phyloP scores from a whole-genome alignment of 352 stramenopile species.

The Globisporangium cylindrosporum region DNA sequence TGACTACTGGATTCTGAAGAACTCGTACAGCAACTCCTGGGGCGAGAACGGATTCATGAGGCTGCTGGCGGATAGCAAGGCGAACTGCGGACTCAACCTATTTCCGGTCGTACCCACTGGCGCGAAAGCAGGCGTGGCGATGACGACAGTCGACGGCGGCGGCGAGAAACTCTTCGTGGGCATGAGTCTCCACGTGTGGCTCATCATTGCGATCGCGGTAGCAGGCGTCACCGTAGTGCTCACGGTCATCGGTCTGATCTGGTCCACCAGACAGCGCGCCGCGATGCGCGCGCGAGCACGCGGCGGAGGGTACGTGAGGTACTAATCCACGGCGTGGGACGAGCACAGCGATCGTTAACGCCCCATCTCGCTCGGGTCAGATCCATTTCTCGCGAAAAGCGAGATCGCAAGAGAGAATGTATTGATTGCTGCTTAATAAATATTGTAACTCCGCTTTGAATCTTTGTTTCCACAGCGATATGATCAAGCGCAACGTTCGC shows the following conservation, averaged over 20 bases:
- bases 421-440: no score
- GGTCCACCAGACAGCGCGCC: constrained; percentile 8
- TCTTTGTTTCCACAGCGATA: no score
- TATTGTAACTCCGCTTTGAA: no score
- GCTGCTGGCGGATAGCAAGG: constrained; percentile 54
- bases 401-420: no score
- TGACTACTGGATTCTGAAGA: constrained; percentile 83
- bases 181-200: constrained; percentile 31
- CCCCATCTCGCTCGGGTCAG: not conserved
- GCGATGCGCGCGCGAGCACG: constrained; percentile 12
- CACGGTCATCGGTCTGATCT: constrained; percentile 33
- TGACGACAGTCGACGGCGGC: constrained; percentile 47
- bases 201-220: constrained; percentile 26
- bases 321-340: not conserved
- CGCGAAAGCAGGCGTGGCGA: constrained; percentile 34
- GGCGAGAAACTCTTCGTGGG: constrained; percentile 37
- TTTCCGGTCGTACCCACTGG: constrained; percentile 67
- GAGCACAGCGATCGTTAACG: not conserved
- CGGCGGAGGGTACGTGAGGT: constrained; percentile 15
- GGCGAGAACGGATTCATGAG: constrained; percentile 63
- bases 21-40: constrained; percentile 72
- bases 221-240: constrained; percentile 30
- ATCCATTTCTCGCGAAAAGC: no score
- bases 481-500: no score
- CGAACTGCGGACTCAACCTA: constrained; percentile 75